Base-by-base conservation (phyloP, 306 rosid species). In the Vachellia collinsii region DNA sequence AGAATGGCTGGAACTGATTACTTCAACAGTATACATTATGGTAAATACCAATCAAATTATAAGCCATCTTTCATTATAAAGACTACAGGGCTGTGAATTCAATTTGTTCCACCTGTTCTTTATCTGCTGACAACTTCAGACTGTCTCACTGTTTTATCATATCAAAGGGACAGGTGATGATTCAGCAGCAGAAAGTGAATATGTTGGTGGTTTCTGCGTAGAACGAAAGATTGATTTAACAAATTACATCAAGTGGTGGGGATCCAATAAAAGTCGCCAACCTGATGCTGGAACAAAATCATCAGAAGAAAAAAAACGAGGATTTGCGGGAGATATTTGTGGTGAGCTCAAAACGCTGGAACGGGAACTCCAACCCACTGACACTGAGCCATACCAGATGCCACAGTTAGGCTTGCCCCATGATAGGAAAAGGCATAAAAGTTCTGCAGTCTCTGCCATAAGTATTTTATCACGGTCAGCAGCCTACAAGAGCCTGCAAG, bases 171-270 rank as follows among this genome's bases (percentile, higher is more conserved):
- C 89, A 79, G 91, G 90, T 4, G 91, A 85, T 71, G 92, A 90
- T 86, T 90, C 88, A 75, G 91, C 88, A 47, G 85, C 89, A 58
- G 94, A 88, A 43, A 79, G 83, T 43, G 93, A 90, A 50, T 86
- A 74, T 38, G 53, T 81, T 42, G 78, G 84, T 43, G 76, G 82
- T 70, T 84, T 88, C 82, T 87, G 94, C 85, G 69, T 81, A 80
- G 97, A 90, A 64, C 88, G 90, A 84, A 92, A 88, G 91, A 80
- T 87, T 66, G 94, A 92, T 78, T 83, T 92, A 79, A 90, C 97
- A n/a, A 85, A 79, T 83, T 79, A 84, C 83, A 86, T 92, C 81
- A 92, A 85, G 81, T 92, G 97, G 94, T 90, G 94, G 97, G 89
- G 90, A 65, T 73, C 88, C 50, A 84, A 77, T 85, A 92, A 90